These are phyloP conservation scores for Globisporangium solare DNA, from an alignment of 352 stramenopile species.

Conservation along the genomic window DNA sequence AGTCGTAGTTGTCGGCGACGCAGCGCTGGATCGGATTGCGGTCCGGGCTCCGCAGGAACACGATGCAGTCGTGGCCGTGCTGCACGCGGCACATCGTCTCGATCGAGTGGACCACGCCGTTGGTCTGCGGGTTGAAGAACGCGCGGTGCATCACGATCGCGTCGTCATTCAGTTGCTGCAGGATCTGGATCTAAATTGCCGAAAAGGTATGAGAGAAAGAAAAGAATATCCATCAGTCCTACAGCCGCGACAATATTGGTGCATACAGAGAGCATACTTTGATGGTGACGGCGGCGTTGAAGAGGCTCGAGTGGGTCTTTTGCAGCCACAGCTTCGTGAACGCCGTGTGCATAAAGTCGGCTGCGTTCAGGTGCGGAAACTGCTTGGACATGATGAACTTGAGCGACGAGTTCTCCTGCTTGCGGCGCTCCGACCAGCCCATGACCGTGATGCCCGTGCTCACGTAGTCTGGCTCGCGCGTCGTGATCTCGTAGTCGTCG, in stretches of 20 bases:
- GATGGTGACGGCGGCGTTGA: constrained; percentile 23
- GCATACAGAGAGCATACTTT: constrained; percentile 11
- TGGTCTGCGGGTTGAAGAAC: constrained; percentile 34
- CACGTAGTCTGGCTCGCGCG: constrained; percentile 20
- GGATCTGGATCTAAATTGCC: constrained; percentile 16
- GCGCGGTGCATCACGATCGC: constrained; percentile 30
- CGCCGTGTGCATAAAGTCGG: constrained; percentile 22
- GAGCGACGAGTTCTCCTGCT: constrained; percentile 9
- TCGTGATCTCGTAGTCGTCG: constrained; percentile 20
- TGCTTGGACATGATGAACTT: constrained; percentile 17
- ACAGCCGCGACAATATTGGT: too few species aligned
- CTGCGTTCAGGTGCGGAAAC: constrained; percentile 12
- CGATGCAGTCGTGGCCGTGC: constrained; percentile 19
- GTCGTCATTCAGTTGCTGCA: constrained; percentile 35
- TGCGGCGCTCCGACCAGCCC: constrained; percentile 14
- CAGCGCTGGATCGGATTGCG: constrained; percentile 16
- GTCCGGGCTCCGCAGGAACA: constrained; percentile 29
- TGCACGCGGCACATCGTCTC: constrained; percentile 29
- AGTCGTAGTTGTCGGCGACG: constrained; percentile 19
- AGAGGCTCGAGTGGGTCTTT: constrained; percentile 26
- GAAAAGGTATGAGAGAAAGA: background rate
- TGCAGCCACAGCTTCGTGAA: constrained; percentile 20
- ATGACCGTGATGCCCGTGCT: constrained; percentile 16
- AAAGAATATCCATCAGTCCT: too few species aligned
- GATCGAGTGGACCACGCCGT: constrained; percentile 24